Evolutionary conservation across 305 asterid genomes (phyloP).

Genomic region (Euphrasia arctica): DNA sequence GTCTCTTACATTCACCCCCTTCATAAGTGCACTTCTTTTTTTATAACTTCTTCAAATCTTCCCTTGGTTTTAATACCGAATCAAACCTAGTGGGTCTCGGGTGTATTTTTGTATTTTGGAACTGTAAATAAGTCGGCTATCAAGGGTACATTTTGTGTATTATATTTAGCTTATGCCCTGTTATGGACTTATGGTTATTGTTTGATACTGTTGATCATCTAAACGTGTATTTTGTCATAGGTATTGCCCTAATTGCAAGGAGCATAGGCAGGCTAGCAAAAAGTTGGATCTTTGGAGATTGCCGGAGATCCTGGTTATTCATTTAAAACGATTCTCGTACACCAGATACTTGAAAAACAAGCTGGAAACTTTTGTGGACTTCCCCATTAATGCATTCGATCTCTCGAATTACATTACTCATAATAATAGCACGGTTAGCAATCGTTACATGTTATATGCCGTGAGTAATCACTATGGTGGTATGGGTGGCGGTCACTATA

Average conservation of each 20-base stretch:
- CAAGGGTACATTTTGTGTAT: neutral
- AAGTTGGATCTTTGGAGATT: slow-evolving; percentile 89
- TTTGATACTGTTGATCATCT: slow-evolving; percentile 2
- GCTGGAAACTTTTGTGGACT: slow-evolving; percentile 70
- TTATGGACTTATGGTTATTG: neutral
- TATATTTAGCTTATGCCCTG: slow-evolving; percentile 14
- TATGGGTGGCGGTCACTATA: slow-evolving; percentile 74
- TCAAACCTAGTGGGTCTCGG: neutral
- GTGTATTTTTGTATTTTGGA: no score
- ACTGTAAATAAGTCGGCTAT: neutral
- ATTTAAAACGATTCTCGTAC: slow-evolving; percentile 76
- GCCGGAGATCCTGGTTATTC: slow-evolving; percentile 74
- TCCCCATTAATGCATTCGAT: slow-evolving; percentile 65
- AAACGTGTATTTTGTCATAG: slow-evolving; percentile 33
- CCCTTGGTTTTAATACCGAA: neutral
- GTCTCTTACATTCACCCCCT: no score
- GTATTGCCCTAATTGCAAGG: slow-evolving; percentile 78
- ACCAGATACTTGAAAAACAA: slow-evolving; percentile 48
- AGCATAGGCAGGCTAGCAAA: slow-evolving; percentile 62
- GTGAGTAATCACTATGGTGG: slow-evolving; percentile 77
- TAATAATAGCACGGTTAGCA: slow-evolving; percentile 32
- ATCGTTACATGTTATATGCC: slow-evolving; percentile 61
- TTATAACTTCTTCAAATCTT: no score
- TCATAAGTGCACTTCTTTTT: no score
- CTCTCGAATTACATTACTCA: slow-evolving; percentile 49